A percentile compares a stretch with the other conserved stretches of the same genome.
These are phyloP conservation scores for Tetradesmus obliquus DNA, from an alignment of 139 green algal genomes.

Conservation along the genomic window DNA sequence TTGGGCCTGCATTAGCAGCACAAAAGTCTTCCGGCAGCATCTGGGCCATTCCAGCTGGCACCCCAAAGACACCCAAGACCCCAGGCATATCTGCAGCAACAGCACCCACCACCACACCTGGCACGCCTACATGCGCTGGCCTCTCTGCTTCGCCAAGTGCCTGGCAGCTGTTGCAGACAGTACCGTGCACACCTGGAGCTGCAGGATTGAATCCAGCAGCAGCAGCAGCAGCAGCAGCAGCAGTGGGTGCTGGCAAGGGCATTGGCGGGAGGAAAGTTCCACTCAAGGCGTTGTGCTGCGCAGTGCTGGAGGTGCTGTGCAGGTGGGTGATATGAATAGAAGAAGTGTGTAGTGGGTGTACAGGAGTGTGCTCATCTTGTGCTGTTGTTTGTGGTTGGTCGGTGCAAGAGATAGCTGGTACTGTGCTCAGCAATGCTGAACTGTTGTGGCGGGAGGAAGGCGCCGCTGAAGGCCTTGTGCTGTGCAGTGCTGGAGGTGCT, in stretches of 20 bases:
- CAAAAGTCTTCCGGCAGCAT: not conserved
- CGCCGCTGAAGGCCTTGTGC: not conserved
- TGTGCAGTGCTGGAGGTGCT: slow-evolving; percentile 4
- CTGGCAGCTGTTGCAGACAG: not conserved
- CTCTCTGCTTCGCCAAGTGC: not conserved
- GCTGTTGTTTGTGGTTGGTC: not conserved
- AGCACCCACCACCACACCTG: too few relatives aligned
- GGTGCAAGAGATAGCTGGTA: not conserved
- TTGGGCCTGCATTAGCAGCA: not conserved
- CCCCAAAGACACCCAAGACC: not conserved
- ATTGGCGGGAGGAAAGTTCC: not conserved
- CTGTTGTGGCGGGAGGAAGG: not conserved
- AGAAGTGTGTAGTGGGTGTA: not conserved
- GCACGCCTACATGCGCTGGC: too few relatives aligned
- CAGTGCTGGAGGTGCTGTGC: slow-evolving; percentile 19
- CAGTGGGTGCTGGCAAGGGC: not conserved
- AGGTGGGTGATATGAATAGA: not conserved
- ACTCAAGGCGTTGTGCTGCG: slow-evolving; percentile 5
- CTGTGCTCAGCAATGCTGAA: too few relatives aligned
- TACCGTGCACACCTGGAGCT: not conserved
- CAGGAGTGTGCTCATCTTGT: not conserved
- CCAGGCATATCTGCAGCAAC: too few relatives aligned
- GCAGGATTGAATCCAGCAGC: too few relatives aligned
- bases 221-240: not conserved
- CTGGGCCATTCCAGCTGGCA: not conserved